A percentile compares a stretch with the other conserved stretches of the same genome.
phyloP scores from a whole-genome alignment of 768 basidiomycete genomes.

The Leucocoprinus sp. region DNA sequence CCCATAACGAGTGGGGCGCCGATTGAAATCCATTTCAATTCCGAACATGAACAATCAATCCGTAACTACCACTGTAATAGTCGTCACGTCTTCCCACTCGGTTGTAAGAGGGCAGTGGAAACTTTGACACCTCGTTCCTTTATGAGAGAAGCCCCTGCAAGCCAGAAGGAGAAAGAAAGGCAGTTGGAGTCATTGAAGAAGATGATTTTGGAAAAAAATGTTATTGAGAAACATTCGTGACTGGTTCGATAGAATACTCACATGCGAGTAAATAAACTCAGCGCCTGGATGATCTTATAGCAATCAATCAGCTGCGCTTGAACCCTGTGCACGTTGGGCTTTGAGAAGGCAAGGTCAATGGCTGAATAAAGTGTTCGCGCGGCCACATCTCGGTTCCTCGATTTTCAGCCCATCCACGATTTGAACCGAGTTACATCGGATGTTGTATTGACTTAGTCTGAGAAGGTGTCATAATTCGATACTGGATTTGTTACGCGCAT shows the following conservation, averaged over 20 bases:
- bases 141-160: conserved; percentile 48
- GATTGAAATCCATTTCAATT: conserved; percentile 16
- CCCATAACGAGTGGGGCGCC: conserved; percentile 44
- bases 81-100: conserved; percentile 53
- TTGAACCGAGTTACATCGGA: no score
- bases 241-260: conserved; percentile 14
- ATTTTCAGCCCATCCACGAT: no score
- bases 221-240: conserved; percentile 1
- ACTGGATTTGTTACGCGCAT: no score
- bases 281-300: conserved; percentile 32
- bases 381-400: conserved; percentile 36
- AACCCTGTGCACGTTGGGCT: conserved; percentile 38
- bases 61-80: conserved; percentile 52
- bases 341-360: conserved; percentile 39
- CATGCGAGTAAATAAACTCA: conserved; percentile 39
- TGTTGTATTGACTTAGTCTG: no score
- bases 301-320: conserved; percentile 43
- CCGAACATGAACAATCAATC: conserved; percentile 39
- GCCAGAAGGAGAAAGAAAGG: conserved; percentile 5
- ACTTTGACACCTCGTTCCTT: conserved; percentile 53
- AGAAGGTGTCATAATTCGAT: no score
- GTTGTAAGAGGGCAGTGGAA: conserved; percentile 35
- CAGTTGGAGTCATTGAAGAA: neutral
- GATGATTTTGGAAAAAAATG: neutral
- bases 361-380: conserved; percentile 36